Evolutionary conservation across 179 eudicot species (phyloP), one percentile per base, ranked within the genome.

Genomic region (Carnegiea gigantea): DNA sequence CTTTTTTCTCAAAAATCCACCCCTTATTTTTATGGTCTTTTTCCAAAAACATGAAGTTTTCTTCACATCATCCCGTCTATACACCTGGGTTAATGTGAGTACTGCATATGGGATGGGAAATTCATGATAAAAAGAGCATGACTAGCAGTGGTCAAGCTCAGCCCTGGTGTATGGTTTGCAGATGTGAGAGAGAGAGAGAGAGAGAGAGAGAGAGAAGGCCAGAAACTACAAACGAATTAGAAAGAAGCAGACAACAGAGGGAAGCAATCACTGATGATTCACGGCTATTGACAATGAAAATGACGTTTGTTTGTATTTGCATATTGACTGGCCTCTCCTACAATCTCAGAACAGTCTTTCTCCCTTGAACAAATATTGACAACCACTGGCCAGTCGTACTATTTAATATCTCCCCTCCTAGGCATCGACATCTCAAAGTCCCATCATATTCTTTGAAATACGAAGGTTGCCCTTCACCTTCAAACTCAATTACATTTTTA

Each of bases 281-380:
- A 79, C 85, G 77, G 82, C 51, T 75, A 57, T 76, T 79, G 62
- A 76, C 87, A 82, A 59, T 82, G 87, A 85, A 82, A 82, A 79
- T 60, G 81, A 76, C 53, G 78, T 76, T 85, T 85, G 85, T 82
- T 82, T 83, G 74, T 79, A 81, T 86, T 44, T 82, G 89, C 80
- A 74, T 57, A 60, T 82, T 79, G 85, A 79, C 76, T 79, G 73
- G 62, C 51, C 40, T 76, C 75, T 78, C 78, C 46, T 71, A 79
- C 79, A 79, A 79, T 82, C 73, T 79, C 83, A 70, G 79, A 74
- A 75, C 28, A 78, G 70, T 54, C 36, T n/a, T 53, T 65, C 43
- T 68, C 73, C 43, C 73, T 60, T 64, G 54, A 60, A 68, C 30
- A 33, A 44, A 60, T 68, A 54, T 28, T 78, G 59, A 38, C 74